A percentile compares a stretch with the other conserved stretches of the same genome.
These are phyloP conservation scores for Mortierella claussenii DNA, from an alignment of 192 early-diverging fungal genomes.

Conservation along the genomic window DNA sequence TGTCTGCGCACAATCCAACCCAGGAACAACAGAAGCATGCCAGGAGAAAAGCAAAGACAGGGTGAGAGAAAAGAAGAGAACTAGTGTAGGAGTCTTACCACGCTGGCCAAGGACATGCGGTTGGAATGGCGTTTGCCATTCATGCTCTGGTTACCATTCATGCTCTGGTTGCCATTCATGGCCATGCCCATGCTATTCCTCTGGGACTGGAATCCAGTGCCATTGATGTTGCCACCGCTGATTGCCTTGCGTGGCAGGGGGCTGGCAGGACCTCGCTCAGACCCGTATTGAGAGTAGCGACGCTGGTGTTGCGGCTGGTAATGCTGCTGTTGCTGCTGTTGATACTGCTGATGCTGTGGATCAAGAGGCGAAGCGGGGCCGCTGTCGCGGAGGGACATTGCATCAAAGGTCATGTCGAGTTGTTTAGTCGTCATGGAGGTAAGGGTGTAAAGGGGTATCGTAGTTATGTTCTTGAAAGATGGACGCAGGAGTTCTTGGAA, in stretches of 20 bases:
- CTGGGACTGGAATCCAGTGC: constrained; percentile 37
- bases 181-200: constrained; percentile 41
- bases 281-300: constrained; percentile 49
- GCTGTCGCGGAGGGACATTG: constrained; percentile 47
- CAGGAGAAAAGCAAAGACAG: neutral
- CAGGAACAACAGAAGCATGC: neutral
- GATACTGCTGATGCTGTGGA: constrained; percentile 25
- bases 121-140: constrained; percentile 39
- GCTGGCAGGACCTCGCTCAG: constrained; percentile 41
- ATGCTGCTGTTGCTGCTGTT: constrained; percentile 10
- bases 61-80: neutral
- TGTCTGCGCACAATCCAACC: no score
- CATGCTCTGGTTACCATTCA: constrained; percentile 30
- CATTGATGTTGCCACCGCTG: constrained; percentile 11
- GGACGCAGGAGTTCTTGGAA: no score
- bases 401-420: constrained; percentile 53
- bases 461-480: no score
- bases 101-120: constrained; percentile 45
- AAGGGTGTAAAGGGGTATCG: no score
- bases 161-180: constrained; percentile 11
- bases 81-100: constrained; percentile 22
- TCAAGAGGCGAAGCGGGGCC: constrained; percentile 42
- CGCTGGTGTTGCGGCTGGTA: constrained; percentile 37
- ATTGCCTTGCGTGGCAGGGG: constrained; percentile 44
- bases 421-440: constrained; percentile 44